A percentile compares a stretch with the other conserved stretches of the same genome.
phyloP scores from a whole-genome alignment of 1,284 basidiomycete species.

The Sanguinoderma infundibulare region DNA sequence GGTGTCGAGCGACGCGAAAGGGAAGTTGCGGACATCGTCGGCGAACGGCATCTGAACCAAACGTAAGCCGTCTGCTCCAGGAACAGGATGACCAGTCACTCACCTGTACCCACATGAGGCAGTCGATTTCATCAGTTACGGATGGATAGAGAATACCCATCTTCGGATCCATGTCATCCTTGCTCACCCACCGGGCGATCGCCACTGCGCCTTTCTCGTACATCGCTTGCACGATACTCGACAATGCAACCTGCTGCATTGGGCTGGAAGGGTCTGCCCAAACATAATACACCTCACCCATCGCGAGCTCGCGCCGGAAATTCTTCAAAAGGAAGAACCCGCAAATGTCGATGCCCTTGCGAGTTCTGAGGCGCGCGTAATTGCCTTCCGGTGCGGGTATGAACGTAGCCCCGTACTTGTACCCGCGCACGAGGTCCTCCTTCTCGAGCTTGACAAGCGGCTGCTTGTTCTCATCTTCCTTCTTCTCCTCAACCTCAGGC shows the following conservation, averaged over 20 bases:
- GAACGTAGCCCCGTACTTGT: slow-evolving; percentile 92
- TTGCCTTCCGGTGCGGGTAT: slow-evolving; percentile 83
- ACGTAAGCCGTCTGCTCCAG: neutral
- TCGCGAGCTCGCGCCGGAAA: slow-evolving; percentile 78
- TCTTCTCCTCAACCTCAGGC: slow-evolving; percentile 29
- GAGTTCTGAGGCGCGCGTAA: slow-evolving; percentile 73
- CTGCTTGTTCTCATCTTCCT: slow-evolving; percentile 33
- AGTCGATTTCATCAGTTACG: slow-evolving; percentile 71
- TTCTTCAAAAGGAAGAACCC: slow-evolving; percentile 78
- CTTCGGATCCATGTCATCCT: slow-evolving; percentile 79
- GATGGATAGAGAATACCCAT: slow-evolving; percentile 80
- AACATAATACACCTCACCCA: slow-evolving; percentile 90
- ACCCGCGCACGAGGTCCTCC: slow-evolving; percentile 81
- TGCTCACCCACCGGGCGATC: slow-evolving; percentile 81
- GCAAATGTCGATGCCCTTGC: slow-evolving; percentile 86
- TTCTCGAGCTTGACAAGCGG: slow-evolving; percentile 62
- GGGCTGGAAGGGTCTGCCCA: slow-evolving; percentile 77
- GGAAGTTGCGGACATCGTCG: slow-evolving; percentile 89
- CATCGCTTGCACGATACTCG: slow-evolving; percentile 88
- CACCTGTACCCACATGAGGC: slow-evolving; percentile 84
- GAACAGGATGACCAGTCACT: slow-evolving; percentile 16
- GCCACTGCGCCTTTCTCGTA: slow-evolving; percentile 51
- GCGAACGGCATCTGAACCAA: slow-evolving; percentile 85
- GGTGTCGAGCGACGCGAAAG: slow-evolving; percentile 82
- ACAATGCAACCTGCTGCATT: slow-evolving; percentile 83